Conservation (phyloP, 2,329 filamentous ascomycete species). For the Nemania serpens region DNA sequence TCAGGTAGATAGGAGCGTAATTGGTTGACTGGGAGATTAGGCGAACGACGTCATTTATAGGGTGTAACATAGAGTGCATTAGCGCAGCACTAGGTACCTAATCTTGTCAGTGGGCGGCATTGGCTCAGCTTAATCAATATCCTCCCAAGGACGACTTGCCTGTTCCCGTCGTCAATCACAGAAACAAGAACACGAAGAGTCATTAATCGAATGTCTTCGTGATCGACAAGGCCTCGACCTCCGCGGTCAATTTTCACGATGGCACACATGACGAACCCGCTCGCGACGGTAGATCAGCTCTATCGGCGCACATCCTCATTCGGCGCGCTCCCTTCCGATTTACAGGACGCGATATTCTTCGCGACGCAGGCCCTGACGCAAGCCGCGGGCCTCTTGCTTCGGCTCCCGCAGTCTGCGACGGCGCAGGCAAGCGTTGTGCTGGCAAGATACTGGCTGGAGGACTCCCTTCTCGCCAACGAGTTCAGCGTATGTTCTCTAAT, state of each 20-base stretch:
- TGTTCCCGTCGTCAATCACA: background rate
- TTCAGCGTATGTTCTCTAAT: constrained; percentile 53
- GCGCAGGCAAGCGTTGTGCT: constrained; percentile 84
- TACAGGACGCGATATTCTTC: constrained; percentile 74
- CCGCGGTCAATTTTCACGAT: constrained; percentile 43
- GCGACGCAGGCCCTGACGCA: constrained; percentile 76
- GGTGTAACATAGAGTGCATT: background rate
- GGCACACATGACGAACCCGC: constrained; percentile 70
- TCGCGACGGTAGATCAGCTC: constrained; percentile 74
- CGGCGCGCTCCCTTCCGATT: constrained; percentile 65
- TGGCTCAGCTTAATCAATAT: too few relatives aligned
- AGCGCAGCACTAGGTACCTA: too few relatives aligned
- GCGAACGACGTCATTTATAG: constrained; percentile 6
- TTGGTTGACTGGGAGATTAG: background rate
- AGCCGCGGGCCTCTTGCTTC: constrained; percentile 77
- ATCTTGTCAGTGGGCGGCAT: too few relatives aligned
- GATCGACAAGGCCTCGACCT: too few relatives aligned
- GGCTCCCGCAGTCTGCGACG: constrained; percentile 83
- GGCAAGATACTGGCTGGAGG: constrained; percentile 76
- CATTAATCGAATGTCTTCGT: too few relatives aligned
- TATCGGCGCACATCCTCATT: constrained; percentile 56
- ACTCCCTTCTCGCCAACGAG: constrained; percentile 60
- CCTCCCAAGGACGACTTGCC: too few relatives aligned
- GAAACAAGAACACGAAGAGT: background rate
- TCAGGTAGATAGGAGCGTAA: too few relatives aligned